phyloP scores from a whole-genome alignment of 768 basidiomycete species.

The Tylopilus sp. region DNA sequence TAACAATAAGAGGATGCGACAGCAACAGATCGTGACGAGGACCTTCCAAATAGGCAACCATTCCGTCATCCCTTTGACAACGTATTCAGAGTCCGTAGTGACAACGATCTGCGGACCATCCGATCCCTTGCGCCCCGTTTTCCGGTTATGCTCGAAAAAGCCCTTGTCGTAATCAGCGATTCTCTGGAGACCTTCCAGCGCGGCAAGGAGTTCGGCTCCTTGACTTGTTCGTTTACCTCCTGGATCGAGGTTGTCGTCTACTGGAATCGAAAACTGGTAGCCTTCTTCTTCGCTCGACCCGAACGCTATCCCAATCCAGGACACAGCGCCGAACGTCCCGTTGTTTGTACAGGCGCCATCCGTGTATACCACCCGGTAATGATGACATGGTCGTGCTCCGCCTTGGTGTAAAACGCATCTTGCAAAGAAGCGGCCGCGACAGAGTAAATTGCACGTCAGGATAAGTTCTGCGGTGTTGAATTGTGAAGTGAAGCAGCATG shows the following conservation, averaged over 20 bases:
- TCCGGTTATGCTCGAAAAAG: neutral
- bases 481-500: neutral
- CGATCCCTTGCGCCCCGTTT: neutral
- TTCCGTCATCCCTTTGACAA: constrained; percentile 33
- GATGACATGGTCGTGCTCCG: constrained; percentile 11
- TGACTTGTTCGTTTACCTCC: constrained; percentile 26
- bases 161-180: constrained; percentile 24
- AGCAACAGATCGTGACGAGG: neutral
- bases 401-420: neutral
- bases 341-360: constrained; percentile 35
- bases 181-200: constrained; percentile 25
- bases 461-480: neutral
- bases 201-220: constrained; percentile 32
- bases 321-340: constrained; percentile 18
- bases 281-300: neutral
- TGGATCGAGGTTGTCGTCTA: constrained; percentile 22
- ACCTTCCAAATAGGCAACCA: constrained; percentile 35
- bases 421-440: neutral
- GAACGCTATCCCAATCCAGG: constrained; percentile 6
- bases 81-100: constrained; percentile 34
- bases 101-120: constrained; percentile 7
- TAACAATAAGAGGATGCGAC: neutral
- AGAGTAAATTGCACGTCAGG: neutral
- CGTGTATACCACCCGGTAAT: constrained; percentile 26
- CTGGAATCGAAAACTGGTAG: constrained; percentile 14